Conservation (phyloP, 345 rosid species). For the Lepidium aucheri region DNA sequence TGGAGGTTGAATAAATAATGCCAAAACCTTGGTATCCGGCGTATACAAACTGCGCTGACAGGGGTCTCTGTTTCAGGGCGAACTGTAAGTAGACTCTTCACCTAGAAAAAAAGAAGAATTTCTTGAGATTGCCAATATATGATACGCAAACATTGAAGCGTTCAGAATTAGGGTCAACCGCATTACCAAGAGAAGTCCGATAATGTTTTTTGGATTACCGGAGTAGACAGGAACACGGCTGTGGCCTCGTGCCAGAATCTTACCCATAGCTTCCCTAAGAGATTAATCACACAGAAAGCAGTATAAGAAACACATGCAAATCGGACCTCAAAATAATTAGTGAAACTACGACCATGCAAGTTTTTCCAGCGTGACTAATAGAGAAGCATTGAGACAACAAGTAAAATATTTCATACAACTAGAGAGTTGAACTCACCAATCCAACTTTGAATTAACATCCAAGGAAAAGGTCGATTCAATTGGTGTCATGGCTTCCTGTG, state of each 20-base stretch:
- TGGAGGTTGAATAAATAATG: background rate
- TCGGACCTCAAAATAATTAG: background rate
- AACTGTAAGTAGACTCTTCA: conserved; percentile 93
- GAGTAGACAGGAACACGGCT: conserved; percentile 96
- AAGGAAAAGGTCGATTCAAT: conserved; percentile 95
- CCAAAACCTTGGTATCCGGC: conserved; percentile 84
- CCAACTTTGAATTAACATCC: conserved; percentile 94
- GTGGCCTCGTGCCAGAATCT: conserved; percentile 90
- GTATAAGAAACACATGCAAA: background rate
- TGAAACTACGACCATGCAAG: background rate
- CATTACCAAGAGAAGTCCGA: conserved; percentile 88
- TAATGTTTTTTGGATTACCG: conserved; percentile 79
- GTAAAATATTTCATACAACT: background rate
- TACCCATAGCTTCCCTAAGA: conserved; percentile 99
- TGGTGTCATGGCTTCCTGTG: conserved; percentile 99
- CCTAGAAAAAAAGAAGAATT: conserved; percentile 33
- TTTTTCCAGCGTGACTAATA: background rate
- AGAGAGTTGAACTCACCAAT: conserved; percentile 54
- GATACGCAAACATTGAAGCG: background rate
- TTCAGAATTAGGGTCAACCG: background rate
- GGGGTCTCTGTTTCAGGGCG: conserved; percentile 99
- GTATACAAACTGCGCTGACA: conserved; percentile 89
- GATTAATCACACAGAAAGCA: background rate
- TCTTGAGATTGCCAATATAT: background rate
- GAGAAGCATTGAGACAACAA: background rate